Percentiles rank a stretch among this genome's conserved stretches.
phyloP scores from a whole-genome alignment of 2,329 filamentous ascomycete species.

The Calonectria henricotiae region DNA sequence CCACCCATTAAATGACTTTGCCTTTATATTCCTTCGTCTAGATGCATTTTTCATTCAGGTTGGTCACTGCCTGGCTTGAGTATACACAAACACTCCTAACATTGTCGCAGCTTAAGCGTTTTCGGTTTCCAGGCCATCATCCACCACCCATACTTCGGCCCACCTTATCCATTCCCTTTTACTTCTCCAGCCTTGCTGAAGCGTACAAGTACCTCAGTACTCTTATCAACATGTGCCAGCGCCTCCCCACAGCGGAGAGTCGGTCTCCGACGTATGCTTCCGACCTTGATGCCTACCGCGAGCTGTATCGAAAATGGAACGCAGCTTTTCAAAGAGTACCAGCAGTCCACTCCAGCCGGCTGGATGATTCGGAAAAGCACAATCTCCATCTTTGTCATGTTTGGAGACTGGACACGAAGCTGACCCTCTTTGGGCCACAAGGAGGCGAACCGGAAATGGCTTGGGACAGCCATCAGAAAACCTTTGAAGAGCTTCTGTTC shows the following conservation, averaged over 20 bases:
- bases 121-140: neutral
- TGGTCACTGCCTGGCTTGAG: neutral
- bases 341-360: neutral
- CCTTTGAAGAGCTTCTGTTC: neutral
- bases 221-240: conserved; percentile 13
- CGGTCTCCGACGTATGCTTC: neutral
- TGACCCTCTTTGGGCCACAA: neutral
- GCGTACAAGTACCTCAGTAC: neutral
- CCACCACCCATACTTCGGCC: neutral
- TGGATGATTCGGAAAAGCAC: neutral
- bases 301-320: neutral
- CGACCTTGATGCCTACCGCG: neutral
- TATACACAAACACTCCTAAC: neutral
- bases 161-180: neutral
- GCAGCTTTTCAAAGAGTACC: neutral
- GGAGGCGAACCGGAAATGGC: conserved; percentile 8
- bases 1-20: neutral
- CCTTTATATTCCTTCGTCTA: neutral
- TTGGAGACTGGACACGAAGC: neutral
- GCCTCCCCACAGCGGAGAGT: neutral
- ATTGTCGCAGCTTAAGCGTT: neutral
- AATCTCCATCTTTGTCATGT: neutral
- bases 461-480: conserved; percentile 4
- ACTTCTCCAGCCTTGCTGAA: neutral
- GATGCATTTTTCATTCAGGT: conserved; percentile 14